These are phyloP conservation scores for Petunia axillaris DNA, from an alignment of 257 asterid genomes.

Conservation along the genomic window DNA sequence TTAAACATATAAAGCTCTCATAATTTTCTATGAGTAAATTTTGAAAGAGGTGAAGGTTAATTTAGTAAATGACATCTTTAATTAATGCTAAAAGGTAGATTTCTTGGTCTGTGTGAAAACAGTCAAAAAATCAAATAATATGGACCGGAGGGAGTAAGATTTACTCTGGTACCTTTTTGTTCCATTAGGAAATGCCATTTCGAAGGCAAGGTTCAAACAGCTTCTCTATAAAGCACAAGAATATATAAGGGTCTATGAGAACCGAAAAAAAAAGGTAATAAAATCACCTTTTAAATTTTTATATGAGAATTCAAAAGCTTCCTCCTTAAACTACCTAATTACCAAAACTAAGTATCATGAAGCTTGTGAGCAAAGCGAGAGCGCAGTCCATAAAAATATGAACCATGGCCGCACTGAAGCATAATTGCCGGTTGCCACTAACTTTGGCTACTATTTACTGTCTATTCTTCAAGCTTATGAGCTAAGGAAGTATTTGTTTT, in stretches of 20 bases:
- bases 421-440: not conserved
- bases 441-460: not conserved
- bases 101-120: no score
- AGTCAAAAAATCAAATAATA: no score
- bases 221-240: not conserved
- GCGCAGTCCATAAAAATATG: slow-evolving; percentile 24
- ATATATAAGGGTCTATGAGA: no score
- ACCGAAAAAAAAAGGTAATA: not conserved
- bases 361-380: not conserved
- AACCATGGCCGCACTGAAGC: not conserved
- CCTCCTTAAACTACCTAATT: not conserved
- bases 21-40: no score
- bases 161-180: not conserved
- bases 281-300: not conserved
- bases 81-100: no score
- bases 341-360: not conserved
- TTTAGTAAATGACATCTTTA: no score
- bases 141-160: no score
- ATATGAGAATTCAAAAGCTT: not conserved
- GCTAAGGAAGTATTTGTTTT: not conserved
- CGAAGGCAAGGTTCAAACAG: not conserved
- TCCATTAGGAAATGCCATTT: not conserved
- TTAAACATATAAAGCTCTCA: no score
- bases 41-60: no score
- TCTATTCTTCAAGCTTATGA: not conserved